Conservation (phyloP, 108 stramenopile genomes). For the Fragilariopsis cylindrus region DNA sequence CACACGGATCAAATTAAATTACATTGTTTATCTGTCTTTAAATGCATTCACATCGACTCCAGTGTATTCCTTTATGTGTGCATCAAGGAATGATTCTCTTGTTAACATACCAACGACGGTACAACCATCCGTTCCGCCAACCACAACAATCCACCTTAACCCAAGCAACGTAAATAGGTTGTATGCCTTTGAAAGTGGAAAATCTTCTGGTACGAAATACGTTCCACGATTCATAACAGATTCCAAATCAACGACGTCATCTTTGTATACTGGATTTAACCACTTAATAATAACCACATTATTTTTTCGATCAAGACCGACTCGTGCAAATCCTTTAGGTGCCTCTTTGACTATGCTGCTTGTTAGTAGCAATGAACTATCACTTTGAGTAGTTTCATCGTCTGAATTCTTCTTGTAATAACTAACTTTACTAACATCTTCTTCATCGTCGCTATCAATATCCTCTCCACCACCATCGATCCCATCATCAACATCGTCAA, state of each 20-base stretch:
- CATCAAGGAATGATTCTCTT: conserved; percentile 8
- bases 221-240: conserved; percentile 52
- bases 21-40: too few relatives aligned
- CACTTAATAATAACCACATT: conserved; percentile 36
- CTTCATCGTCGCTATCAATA: not conserved
- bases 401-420: not conserved
- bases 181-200: conserved; percentile 49
- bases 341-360: not conserved
- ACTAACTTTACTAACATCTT: not conserved
- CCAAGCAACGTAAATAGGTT: conserved; percentile 55
- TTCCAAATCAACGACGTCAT: conserved; percentile 33
- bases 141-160: conserved; percentile 49
- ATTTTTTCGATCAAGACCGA: conserved; percentile 11
- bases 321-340: conserved; percentile 33
- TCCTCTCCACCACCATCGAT: conserved; percentile 8
- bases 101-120: conserved; percentile 11
- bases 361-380: too few relatives aligned
- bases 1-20: too few relatives aligned
- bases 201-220: conserved; percentile 35
- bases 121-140: not conserved
- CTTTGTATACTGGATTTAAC: conserved; percentile 33
- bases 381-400: not conserved
- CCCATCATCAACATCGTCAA: not conserved
- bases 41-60: not conserved
- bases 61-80: not conserved